Evolutionary conservation across 2,329 filamentous ascomycete species (phyloP).

Genomic region (Cladophialophora psammophila): DNA sequence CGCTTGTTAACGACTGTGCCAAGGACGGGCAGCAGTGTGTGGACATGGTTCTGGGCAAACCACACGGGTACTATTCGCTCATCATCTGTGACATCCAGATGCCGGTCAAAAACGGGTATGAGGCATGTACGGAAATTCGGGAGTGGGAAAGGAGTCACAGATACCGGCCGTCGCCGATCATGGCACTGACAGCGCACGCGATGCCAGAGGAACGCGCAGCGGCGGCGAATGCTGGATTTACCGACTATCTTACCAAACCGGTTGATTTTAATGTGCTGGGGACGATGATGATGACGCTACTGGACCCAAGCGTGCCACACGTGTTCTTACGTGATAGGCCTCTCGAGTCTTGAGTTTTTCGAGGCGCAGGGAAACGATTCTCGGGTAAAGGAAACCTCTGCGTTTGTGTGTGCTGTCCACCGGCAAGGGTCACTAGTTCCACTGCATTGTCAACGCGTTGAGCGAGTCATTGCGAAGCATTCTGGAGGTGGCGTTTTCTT

Average conservation of each 20-base stretch:
- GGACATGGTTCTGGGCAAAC: constrained; percentile 55
- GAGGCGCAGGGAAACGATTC: constrained; percentile 16
- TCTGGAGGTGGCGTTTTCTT: constrained; percentile 2
- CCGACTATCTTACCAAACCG: constrained; percentile 59
- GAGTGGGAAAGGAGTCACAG: constrained; percentile 55
- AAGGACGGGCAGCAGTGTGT: constrained; percentile 57
- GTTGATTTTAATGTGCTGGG: constrained; percentile 59
- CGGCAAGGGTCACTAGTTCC: constrained; percentile 12
- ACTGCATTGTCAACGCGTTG: background rate
- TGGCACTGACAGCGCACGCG: constrained; percentile 59
- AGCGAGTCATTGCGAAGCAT: constrained; percentile 5
- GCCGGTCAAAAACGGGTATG: constrained; percentile 59
- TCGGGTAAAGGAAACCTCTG: constrained; percentile 16
- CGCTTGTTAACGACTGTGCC: constrained; percentile 55
- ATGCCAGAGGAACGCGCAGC: constrained; percentile 59
- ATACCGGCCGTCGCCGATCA: constrained; percentile 57
- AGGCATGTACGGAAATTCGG: constrained; percentile 56
- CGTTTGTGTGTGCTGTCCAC: constrained; percentile 20
- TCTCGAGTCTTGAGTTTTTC: constrained; percentile 34
- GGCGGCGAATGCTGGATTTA: constrained; percentile 56
- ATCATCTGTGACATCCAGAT: constrained; percentile 61
- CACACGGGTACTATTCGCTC: constrained; percentile 57
- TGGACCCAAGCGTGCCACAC: constrained; percentile 52
- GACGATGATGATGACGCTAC: constrained; percentile 58
- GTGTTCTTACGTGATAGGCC: constrained; percentile 52